Percentiles rank a stretch among this genome's conserved stretches.
Evolutionary conservation across 2,329 filamentous ascomycete genomes (phyloP).

Genomic region (Colletotrichum tropicale): DNA sequence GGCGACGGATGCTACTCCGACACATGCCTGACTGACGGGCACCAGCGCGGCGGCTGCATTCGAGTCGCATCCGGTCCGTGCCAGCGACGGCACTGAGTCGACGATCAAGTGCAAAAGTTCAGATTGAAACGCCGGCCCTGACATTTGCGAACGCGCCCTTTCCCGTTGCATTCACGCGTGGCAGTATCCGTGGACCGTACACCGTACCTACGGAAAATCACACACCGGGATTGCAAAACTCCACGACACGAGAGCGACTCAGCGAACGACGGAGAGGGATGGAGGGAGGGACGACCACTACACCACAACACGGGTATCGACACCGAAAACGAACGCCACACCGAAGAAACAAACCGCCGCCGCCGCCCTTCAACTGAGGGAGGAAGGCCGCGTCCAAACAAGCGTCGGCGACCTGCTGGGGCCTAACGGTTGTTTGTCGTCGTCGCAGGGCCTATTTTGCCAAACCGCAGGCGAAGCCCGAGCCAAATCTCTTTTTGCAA

Average conservation of each 20-base stretch:
- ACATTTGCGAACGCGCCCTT: background rate
- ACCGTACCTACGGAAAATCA: background rate
- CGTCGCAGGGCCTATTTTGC: background rate
- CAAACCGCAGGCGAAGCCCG: background rate
- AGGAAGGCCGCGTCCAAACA: background rate
- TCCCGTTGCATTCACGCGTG: background rate
- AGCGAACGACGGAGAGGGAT: background rate
- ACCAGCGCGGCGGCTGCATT: constrained; percentile 1
- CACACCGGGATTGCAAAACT: background rate
- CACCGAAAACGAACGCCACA: background rate
- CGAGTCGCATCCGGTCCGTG: constrained; percentile 13
- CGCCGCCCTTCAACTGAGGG: background rate
- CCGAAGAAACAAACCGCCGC: background rate
- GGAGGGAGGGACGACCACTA: background rate
- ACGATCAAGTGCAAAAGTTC: constrained; percentile 8
- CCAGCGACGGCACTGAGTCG: constrained; percentile 10
- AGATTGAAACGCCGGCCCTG: constrained; percentile 6
- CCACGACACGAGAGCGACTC: background rate
- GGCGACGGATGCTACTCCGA: background rate
- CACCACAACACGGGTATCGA: background rate
- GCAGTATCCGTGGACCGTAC: background rate
- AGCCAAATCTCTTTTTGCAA: background rate
- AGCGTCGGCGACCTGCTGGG: background rate
- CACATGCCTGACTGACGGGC: background rate
- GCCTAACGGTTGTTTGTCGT: background rate